A percentile compares a stretch with the other conserved stretches of the same genome.
phyloP scores from a whole-genome alignment of 257 asterid genomes.

The Petunia axillaris region DNA sequence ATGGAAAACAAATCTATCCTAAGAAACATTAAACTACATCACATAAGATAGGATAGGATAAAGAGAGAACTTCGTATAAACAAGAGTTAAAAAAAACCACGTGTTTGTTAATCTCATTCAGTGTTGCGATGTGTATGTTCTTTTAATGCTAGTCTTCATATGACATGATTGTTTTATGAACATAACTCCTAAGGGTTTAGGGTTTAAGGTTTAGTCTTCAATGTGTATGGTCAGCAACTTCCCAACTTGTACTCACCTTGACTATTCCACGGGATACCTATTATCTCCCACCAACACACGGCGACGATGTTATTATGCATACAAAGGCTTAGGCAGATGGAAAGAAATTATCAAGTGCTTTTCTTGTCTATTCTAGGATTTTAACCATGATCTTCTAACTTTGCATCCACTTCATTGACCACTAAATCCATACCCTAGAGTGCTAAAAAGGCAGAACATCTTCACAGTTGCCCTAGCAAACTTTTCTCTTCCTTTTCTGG shows the following conservation, averaged over 20 bases:
- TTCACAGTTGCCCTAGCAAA: background rate
- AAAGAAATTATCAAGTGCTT: no score
- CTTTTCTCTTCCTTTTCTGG: background rate
- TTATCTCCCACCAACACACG: no score
- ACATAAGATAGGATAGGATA: background rate
- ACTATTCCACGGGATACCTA: no score
- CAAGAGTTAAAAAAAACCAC: background rate
- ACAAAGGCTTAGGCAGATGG: no score
- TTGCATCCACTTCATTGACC: no score
- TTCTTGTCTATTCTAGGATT: no score
- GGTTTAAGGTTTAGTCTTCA: background rate
- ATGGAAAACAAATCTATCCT: background rate
- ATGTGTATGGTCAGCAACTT: background rate
- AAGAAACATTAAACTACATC: background rate
- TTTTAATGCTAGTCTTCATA: background rate
- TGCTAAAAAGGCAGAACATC: no score
- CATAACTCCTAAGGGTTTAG: background rate
- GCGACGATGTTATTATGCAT: no score
- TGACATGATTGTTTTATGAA: background rate
- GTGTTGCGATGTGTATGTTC: background rate
- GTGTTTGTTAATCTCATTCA: background rate
- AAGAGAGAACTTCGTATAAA: background rate
- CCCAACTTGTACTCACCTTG: no score
- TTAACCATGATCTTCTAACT: no score
- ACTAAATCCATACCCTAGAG: no score